These are phyloP conservation scores for Globisporangium okanoganense DNA, from an alignment of 352 stramenopile genomes.

Conservation along the genomic window DNA sequence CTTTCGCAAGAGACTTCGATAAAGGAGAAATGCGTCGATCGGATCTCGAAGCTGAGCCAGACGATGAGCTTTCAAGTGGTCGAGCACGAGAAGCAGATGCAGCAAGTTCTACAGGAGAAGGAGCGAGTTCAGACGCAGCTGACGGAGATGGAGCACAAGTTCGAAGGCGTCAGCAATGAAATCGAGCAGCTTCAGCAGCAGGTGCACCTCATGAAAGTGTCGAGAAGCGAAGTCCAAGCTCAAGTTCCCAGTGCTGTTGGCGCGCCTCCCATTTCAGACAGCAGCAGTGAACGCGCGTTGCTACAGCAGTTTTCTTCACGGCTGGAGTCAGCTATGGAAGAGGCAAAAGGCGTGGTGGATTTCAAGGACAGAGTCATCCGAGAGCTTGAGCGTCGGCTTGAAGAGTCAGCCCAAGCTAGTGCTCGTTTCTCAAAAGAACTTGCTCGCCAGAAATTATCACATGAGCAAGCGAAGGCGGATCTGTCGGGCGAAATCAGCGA, in stretches of 20 bases:
- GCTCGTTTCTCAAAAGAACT: slow-evolving; percentile 1
- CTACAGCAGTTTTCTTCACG: slow-evolving; percentile 53
- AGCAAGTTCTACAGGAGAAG: slow-evolving; percentile 38
- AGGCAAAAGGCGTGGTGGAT: slow-evolving; percentile 66
- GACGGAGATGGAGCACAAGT: slow-evolving; percentile 37
- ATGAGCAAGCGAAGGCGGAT: not conserved
- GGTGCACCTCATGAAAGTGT: slow-evolving; percentile 32
- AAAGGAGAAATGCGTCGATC: slow-evolving; percentile 69
- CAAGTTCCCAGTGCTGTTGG: not conserved
- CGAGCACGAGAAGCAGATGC: slow-evolving; percentile 60
- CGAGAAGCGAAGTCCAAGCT: not conserved
- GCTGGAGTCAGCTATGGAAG: slow-evolving; percentile 56
- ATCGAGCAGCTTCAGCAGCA: slow-evolving; percentile 43
- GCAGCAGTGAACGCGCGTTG: slow-evolving; percentile 28
- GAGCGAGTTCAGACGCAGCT: slow-evolving; percentile 28
- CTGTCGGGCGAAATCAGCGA: not conserved
- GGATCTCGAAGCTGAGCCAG: slow-evolving; percentile 65
- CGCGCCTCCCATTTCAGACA: not conserved
- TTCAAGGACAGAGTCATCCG: slow-evolving; percentile 61
- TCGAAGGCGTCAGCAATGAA: slow-evolving; percentile 35
- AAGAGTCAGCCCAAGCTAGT: slow-evolving; percentile 15
- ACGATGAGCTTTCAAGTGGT: slow-evolving; percentile 61
- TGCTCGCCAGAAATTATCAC: not conserved
- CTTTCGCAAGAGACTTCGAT: slow-evolving; percentile 43
- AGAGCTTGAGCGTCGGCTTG: slow-evolving; percentile 37